Evolutionary conservation across 2,329 filamentous ascomycete species (phyloP).

Genomic region (Taxawa tesnikishii): DNA sequence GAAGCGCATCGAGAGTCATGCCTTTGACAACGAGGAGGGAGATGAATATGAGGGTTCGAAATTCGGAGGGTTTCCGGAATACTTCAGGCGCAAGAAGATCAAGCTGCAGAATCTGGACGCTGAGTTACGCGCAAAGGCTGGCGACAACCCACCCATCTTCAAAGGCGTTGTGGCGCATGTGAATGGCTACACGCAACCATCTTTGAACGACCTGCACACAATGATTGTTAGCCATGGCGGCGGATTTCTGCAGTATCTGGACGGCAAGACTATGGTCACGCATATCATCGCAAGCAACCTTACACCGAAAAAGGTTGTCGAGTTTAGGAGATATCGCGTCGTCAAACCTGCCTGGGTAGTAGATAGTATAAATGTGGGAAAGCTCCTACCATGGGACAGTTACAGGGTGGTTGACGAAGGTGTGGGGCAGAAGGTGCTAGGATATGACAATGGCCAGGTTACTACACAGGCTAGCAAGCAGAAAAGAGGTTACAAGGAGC

Average conservation of each 20-base stretch:
- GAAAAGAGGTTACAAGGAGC: slow-evolving; percentile 59
- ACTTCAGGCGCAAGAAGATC: slow-evolving; percentile 90
- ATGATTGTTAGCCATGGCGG: slow-evolving; percentile 90
- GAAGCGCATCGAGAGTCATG: slow-evolving; percentile 55
- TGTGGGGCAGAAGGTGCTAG: slow-evolving; percentile 65
- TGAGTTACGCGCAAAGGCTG: slow-evolving; percentile 57
- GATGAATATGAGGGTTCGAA: slow-evolving; percentile 82
- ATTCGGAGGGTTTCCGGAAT: slow-evolving; percentile 84
- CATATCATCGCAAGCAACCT: slow-evolving; percentile 88
- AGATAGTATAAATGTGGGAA: slow-evolving; percentile 74
- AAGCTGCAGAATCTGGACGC: slow-evolving; percentile 93
- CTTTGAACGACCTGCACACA: slow-evolving; percentile 74
- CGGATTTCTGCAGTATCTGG: slow-evolving; percentile 85
- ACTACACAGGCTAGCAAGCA: slow-evolving; percentile 52
- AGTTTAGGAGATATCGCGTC: slow-evolving; percentile 78
- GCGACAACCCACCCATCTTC: slow-evolving; percentile 73
- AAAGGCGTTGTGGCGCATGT: slow-evolving; percentile 83
- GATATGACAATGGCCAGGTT: slow-evolving; percentile 49
- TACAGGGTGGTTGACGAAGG: slow-evolving; percentile 82
- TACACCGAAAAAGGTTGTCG: slow-evolving; percentile 83
- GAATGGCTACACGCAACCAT: slow-evolving; percentile 91
- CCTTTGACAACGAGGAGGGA: slow-evolving; percentile 68
- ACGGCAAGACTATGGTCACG: slow-evolving; percentile 87
- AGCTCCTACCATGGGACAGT: slow-evolving; percentile 70
- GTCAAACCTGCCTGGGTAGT: slow-evolving; percentile 92